Conservation (phyloP, 73 alveolate species). For the Stentor coeruleus region DNA sequence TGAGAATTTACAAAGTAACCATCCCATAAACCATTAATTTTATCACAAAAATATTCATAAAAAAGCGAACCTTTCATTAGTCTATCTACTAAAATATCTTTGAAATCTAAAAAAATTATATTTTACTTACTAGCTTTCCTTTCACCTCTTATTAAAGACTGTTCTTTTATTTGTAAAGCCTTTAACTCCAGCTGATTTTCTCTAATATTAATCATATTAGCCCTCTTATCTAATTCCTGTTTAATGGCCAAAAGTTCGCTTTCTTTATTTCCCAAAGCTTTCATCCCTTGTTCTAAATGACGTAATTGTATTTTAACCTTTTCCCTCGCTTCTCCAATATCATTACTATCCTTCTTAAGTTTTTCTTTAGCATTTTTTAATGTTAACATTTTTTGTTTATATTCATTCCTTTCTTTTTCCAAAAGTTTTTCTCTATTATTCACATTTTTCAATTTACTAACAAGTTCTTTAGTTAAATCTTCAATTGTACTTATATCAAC, state of each 20-base stretch:
- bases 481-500: too few species aligned
- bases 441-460: slow-evolving; percentile 24
- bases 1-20: too few species aligned
- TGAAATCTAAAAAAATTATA: too few species aligned
- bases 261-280: too few species aligned
- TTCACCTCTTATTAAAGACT: neutral
- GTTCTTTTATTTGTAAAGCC: neutral
- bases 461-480: neutral
- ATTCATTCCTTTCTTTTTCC: slow-evolving; percentile 80
- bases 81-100: too few species aligned
- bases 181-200: neutral
- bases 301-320: neutral
- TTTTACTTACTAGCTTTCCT: neutral
- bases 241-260: too few species aligned
- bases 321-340: neutral
- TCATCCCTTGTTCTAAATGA: too few species aligned
- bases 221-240: neutral
- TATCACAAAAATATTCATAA: too few species aligned
- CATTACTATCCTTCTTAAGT: neutral
- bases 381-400: slow-evolving; percentile 85
- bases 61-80: too few species aligned
- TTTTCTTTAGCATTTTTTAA: slow-evolving; percentile 35
- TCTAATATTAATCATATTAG: neutral
- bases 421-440: slow-evolving; percentile 32
- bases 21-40: too few species aligned